A percentile compares a stretch with the other conserved stretches of the same genome.
Conservation (phyloP, 2,329 filamentous ascomycete species). For the Claviceps paspali region DNA sequence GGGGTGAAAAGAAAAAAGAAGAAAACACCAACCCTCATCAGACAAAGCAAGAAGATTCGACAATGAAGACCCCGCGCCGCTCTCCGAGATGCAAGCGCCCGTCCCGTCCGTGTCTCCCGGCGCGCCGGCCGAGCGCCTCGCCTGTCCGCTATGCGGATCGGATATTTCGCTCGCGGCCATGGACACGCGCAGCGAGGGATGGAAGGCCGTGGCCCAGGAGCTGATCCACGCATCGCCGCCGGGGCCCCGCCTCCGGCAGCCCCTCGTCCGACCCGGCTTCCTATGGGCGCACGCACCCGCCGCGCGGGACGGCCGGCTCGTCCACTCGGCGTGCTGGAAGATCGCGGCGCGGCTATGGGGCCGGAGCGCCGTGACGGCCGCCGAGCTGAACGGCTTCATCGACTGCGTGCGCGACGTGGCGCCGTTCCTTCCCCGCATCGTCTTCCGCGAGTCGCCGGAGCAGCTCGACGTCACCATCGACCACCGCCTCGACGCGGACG, state of each 20-base stretch:
- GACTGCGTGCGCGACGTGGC: constrained; percentile 4
- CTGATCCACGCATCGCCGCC: constrained; percentile 2
- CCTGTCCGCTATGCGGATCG: constrained; percentile 5
- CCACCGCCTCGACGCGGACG: constrained; percentile 3
- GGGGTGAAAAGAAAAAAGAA: too few species aligned
- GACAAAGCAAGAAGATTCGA: background rate
- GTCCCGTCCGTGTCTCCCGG: too few species aligned
- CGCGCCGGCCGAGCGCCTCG: background rate
- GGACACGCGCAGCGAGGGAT: constrained; percentile 2
- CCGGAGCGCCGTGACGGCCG: background rate
- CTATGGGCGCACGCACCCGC: background rate
- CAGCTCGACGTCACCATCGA: constrained; percentile 6
- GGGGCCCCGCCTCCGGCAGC: constrained; percentile 2
- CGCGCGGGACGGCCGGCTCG: constrained; percentile 2
- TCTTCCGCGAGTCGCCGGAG: constrained; percentile 5
- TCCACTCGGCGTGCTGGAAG: constrained; percentile 6
- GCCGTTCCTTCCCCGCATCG: constrained; percentile 5
- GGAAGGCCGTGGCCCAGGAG: constrained; percentile 5
- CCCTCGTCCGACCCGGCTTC: constrained; percentile 4
- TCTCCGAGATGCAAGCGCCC: constrained; percentile 1
- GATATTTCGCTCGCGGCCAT: constrained; percentile 3
- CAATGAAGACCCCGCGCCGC: too few species aligned
- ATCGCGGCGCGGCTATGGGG: constrained; percentile 5
- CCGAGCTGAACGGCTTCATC: constrained; percentile 6
- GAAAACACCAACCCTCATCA: too few species aligned